A percentile compares a stretch with the other conserved stretches of the same genome.
Conservation (phyloP, 2,329 filamentous ascomycete species). For the Beauveria australis region DNA sequence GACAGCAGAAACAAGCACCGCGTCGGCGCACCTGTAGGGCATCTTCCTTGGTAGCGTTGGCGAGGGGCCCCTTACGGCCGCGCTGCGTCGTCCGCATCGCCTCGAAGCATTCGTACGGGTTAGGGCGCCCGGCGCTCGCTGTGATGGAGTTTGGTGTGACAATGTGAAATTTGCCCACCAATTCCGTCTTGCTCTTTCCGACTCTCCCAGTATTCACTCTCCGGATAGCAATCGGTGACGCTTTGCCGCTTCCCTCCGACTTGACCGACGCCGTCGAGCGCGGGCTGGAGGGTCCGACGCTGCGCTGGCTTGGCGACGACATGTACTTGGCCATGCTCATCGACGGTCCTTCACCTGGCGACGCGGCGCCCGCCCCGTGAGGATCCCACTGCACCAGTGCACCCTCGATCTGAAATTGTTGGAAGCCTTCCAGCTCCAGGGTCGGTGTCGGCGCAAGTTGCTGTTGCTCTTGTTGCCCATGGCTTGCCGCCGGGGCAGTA, state of each 20-base stretch:
- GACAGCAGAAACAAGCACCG: slow-evolving; percentile 53
- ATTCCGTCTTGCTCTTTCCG: slow-evolving; percentile 33
- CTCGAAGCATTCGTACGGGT: slow-evolving; percentile 48
- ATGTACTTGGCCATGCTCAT: slow-evolving; percentile 15
- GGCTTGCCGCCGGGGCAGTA: background rate
- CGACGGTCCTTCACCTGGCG: background rate
- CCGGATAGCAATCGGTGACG: slow-evolving; percentile 25
- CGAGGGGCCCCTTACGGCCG: slow-evolving; percentile 48
- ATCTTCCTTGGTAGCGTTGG: slow-evolving; percentile 44
- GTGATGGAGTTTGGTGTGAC: slow-evolving; percentile 46
- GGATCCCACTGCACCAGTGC: slow-evolving; percentile 5
- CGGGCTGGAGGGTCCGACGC: slow-evolving; percentile 23
- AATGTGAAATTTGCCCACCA: slow-evolving; percentile 43
- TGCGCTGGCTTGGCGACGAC: slow-evolving; percentile 22
- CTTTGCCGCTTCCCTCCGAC: slow-evolving; percentile 19
- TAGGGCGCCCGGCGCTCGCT: slow-evolving; percentile 40
- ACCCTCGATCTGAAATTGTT: background rate
- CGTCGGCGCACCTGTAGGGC: slow-evolving; percentile 45
- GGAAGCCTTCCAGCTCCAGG: background rate
- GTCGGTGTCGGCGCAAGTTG: background rate
- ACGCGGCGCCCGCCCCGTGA: background rate
- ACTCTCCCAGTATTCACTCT: slow-evolving; percentile 37
- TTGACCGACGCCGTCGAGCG: slow-evolving; percentile 21
- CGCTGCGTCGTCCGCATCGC: slow-evolving; percentile 43
- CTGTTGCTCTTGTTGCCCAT: background rate